Evolutionary conservation across 768 basidiomycete species (phyloP).

Genomic region (Trametes coccinea): DNA sequence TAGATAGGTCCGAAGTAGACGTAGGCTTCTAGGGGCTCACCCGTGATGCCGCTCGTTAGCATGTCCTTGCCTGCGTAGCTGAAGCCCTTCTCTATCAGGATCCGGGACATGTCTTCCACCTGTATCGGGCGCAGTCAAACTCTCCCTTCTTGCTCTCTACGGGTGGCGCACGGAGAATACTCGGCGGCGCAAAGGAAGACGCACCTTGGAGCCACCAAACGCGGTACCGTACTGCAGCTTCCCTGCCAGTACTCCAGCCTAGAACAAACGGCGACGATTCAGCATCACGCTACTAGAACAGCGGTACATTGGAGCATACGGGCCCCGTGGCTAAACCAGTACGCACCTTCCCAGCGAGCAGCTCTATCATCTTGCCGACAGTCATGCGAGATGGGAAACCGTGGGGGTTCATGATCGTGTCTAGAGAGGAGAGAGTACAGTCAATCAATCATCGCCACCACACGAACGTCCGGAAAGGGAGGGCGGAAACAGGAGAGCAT

Average conservation of each 20-base stretch:
- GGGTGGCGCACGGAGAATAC: conserved; percentile 1
- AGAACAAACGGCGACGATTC: background rate
- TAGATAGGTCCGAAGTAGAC: conserved; percentile 99
- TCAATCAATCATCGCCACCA: conserved; percentile 10
- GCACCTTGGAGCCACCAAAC: conserved; percentile 95
- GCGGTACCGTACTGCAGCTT: conserved; percentile 94
- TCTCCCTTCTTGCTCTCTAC: background rate
- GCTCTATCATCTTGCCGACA: conserved; percentile 99
- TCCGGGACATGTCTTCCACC: conserved; percentile 98
- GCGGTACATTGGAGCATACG: background rate
- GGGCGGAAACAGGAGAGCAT: background rate
- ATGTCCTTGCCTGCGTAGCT: conserved; percentile 99
- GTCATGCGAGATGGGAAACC: conserved; percentile 99
- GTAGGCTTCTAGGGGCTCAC: conserved; percentile 94
- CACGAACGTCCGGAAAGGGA: background rate
- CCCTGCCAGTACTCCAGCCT: conserved; percentile 91
- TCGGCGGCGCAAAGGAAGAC: conserved; percentile 5
- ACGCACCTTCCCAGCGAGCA: conserved; percentile 87
- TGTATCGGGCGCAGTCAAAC: conserved; percentile 30
- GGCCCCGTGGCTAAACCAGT: background rate
- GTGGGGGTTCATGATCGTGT: conserved; percentile 99
- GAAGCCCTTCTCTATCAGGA: conserved; percentile 93
- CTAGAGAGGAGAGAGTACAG: conserved; percentile 38
- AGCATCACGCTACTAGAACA: conserved; percentile 1
- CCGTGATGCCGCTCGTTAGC: conserved; percentile 97